phyloP scores from a whole-genome alignment of 306 rosid species.

The Quercus bicolor region DNA sequence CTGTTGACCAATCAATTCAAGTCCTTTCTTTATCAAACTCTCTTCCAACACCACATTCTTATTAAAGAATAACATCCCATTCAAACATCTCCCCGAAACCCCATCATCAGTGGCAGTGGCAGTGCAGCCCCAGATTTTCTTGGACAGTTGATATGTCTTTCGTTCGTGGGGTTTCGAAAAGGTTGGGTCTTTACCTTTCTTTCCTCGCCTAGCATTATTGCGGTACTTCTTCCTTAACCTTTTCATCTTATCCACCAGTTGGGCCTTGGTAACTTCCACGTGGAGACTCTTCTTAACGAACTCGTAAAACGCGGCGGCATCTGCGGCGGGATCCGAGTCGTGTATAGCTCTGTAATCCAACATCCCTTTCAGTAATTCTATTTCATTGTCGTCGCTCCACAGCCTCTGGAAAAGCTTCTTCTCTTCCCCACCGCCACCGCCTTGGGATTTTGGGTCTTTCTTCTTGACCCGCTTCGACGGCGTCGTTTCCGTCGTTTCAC shows the following conservation, averaged over 20 bases:
- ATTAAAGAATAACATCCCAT: slow-evolving; percentile 20
- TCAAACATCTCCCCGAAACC: not conserved
- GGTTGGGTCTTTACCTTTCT: slow-evolving; percentile 26
- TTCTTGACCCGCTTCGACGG: slow-evolving; percentile 44
- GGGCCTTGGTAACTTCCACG: slow-evolving; percentile 29
- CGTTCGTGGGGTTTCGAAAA: slow-evolving; percentile 39
- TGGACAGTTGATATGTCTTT: slow-evolving; percentile 40
- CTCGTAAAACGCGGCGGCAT: slow-evolving; percentile 33
- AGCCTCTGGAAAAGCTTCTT: slow-evolving; percentile 50
- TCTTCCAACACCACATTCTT: slow-evolving; percentile 28
- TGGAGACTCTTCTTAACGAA: slow-evolving; percentile 43
- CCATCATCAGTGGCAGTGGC: slow-evolving; percentile 13
- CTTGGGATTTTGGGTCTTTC: slow-evolving; percentile 9
- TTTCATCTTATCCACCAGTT: slow-evolving; percentile 48
- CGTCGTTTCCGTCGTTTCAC: slow-evolving; percentile 8
- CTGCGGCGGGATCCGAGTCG: slow-evolving; percentile 30
- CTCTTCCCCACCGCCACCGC: slow-evolving; percentile 23
- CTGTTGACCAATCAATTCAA: slow-evolving; percentile 29
- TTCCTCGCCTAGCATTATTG: slow-evolving; percentile 12
- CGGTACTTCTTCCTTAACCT: slow-evolving; percentile 54
- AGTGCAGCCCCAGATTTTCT: slow-evolving; percentile 46
- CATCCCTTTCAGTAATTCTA: slow-evolving; percentile 42
- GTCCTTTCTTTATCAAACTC: slow-evolving; percentile 30
- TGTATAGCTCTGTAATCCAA: slow-evolving; percentile 28
- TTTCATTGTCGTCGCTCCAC: slow-evolving; percentile 59